Evolutionary conservation across 1,139 yeast genomes (phyloP).

Genomic region (Zygosaccharomyces sapae): DNA sequence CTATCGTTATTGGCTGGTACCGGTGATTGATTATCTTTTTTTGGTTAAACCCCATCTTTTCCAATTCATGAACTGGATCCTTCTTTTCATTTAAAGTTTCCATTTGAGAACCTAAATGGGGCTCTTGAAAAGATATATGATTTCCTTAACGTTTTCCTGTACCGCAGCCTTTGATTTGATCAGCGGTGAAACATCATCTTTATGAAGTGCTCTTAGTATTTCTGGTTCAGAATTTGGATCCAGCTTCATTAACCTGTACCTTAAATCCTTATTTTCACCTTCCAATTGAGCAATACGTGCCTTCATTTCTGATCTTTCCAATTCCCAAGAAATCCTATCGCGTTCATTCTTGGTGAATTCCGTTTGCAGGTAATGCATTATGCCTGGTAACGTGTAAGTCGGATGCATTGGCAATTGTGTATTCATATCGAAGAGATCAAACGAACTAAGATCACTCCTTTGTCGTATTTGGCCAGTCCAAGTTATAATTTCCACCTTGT

Average conservation of each 20-base stretch:
- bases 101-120: conserved; percentile 30
- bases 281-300: conserved; percentile 59
- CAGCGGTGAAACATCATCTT: conserved; percentile 16
- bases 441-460: not conserved
- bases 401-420: conserved; percentile 16
- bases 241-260: conserved; percentile 48
- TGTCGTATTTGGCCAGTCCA: not conserved
- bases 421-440: conserved; percentile 9
- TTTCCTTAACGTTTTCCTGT: conserved; percentile 37
- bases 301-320: conserved; percentile 51
- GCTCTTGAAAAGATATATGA: conserved; percentile 34
- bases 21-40: conserved; percentile 4
- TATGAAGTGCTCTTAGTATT: conserved; percentile 2
- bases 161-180: conserved; percentile 29
- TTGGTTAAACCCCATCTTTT: conserved; percentile 22
- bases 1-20: not conserved
- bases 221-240: conserved; percentile 12
- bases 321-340: conserved; percentile 53
- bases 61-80: conserved; percentile 26
- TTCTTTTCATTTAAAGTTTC: conserved; percentile 25
- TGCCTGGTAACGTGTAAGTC: conserved; percentile 41
- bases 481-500: not conserved
- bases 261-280: conserved; percentile 57
- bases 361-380: conserved; percentile 53
- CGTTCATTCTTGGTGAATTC: conserved; percentile 56